These are phyloP conservation scores for Phialophora verrucosa DNA, from an alignment of 2,329 filamentous ascomycete genomes.

Conservation along the genomic window DNA sequence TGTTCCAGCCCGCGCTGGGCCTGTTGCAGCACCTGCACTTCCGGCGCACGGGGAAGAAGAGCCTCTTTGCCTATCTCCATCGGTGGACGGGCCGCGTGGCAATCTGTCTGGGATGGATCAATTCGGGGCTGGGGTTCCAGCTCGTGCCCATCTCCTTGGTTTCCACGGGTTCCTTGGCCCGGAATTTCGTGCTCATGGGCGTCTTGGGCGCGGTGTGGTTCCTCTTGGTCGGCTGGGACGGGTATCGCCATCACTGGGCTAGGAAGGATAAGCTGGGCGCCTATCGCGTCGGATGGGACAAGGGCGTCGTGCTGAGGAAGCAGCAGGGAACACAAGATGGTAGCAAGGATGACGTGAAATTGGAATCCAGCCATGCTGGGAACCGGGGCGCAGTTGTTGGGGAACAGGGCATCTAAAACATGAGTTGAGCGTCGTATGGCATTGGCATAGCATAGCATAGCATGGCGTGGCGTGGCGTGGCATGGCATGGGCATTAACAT, in stretches of 20 bases:
- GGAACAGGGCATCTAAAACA: not conserved
- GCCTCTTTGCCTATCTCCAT: conserved; percentile 53
- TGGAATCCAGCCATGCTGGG: not conserved
- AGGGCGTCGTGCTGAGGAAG: conserved; percentile 8
- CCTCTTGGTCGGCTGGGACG: conserved; percentile 18
- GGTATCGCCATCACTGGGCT: conserved; percentile 16
- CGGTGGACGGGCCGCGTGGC: conserved; percentile 61
- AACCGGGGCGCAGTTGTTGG: not conserved
- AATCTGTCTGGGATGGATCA: conserved; percentile 61
- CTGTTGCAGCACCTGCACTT: conserved; percentile 59
- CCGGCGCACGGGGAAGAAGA: conserved; percentile 49
- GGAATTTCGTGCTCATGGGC: conserved; percentile 27
- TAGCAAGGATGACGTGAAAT: conserved; percentile 3
- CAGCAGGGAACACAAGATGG: not conserved
- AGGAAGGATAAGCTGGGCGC: conserved; percentile 20
- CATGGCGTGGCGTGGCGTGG: too few species aligned
- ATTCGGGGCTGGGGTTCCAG: conserved; percentile 60
- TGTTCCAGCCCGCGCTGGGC: conserved; percentile 62
- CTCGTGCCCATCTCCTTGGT: conserved; percentile 46
- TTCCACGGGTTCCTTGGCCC: conserved; percentile 13
- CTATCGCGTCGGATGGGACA: conserved; percentile 18
- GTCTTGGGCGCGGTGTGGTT: conserved; percentile 26
- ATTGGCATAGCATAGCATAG: too few species aligned
- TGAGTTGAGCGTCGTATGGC: not conserved
- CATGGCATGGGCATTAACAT: too few species aligned